phyloP scores from a whole-genome alignment of 208 protist genomes.

The Phytomonas francai region DNA sequence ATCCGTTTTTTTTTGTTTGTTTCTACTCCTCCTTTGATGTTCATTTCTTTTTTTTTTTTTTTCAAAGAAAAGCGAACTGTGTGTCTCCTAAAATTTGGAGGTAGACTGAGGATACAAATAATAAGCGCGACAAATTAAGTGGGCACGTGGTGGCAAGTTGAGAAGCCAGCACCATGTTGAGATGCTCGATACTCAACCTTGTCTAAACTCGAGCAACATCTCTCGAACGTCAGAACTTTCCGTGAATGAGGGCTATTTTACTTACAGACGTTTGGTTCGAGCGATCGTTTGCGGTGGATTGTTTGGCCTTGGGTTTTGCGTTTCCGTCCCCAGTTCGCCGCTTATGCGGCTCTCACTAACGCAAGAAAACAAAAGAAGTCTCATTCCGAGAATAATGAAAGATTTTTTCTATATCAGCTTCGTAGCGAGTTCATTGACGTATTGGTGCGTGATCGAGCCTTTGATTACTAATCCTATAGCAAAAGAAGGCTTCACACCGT shows the following conservation, averaged over 20 bases:
- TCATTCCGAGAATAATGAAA: constrained; percentile 63
- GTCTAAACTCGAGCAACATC: too few relatives aligned
- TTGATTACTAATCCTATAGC: constrained; percentile 26
- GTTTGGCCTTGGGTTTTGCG: constrained; percentile 42
- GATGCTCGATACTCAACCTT: too few relatives aligned
- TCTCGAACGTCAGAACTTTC: too few relatives aligned
- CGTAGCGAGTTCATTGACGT: constrained; percentile 25
- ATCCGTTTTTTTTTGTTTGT: constrained; percentile 4
- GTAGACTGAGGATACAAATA: too few relatives aligned
- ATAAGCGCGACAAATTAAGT: too few relatives aligned
- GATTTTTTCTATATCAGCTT: constrained; percentile 75
- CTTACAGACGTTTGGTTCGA: constrained; percentile 28
- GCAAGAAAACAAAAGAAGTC: constrained; percentile 46
- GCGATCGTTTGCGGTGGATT: constrained; percentile 33
- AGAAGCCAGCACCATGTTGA: too few relatives aligned
- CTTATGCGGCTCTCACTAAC: constrained; percentile 49
- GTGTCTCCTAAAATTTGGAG: too few relatives aligned
- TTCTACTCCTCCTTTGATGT: neutral
- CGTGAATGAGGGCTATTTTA: constrained; percentile 23
- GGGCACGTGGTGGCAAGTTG: too few relatives aligned
- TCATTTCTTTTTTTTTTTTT: constrained; percentile 1
- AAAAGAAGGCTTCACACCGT: constrained; percentile 44
- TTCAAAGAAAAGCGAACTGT: neutral
- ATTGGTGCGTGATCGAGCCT: constrained; percentile 38
- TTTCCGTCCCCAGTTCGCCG: constrained; percentile 36